These are phyloP conservation scores for Ophidiomyces ophidiicola DNA, from an alignment of 2,329 filamentous ascomycete genomes.

Conservation along the genomic window DNA sequence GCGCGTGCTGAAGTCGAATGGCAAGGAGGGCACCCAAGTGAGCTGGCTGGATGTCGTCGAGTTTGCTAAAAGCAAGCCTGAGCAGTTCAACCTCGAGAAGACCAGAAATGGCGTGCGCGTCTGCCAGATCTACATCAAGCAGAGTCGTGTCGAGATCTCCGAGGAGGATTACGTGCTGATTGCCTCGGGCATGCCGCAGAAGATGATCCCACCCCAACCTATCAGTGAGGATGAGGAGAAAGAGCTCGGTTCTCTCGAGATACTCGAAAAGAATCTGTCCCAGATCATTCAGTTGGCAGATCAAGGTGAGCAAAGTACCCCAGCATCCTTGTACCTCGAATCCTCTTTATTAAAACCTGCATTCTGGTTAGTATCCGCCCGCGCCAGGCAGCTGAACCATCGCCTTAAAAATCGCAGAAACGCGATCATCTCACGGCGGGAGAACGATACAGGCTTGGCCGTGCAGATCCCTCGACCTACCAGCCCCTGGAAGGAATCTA, in stretches of 20 bases:
- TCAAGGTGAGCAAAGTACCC: conserved; percentile 42
- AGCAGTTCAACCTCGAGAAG: conserved; percentile 62
- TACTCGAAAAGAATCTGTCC: conserved; percentile 64
- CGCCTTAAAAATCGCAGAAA: conserved; percentile 61
- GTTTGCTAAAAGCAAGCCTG: conserved; percentile 67
- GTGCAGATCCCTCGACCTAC: conserved; percentile 24
- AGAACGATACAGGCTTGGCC: conserved; percentile 30
- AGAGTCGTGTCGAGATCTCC: conserved; percentile 68
- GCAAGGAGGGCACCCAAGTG: conserved; percentile 49
- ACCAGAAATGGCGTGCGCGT: conserved; percentile 56
- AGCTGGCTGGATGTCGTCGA: conserved; percentile 79
- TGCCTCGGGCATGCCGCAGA: conserved; percentile 67
- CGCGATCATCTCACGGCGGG: conserved; percentile 56
- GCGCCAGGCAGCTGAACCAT: conserved; percentile 69
- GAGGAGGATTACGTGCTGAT: conserved; percentile 83
- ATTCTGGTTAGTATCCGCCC: conserved; percentile 44
- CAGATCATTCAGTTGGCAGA: conserved; percentile 71
- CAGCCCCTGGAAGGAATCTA: conserved; percentile 30
- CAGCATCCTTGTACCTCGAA: conserved; percentile 1
- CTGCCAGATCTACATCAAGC: conserved; percentile 73
- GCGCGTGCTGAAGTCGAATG: conserved; percentile 50
- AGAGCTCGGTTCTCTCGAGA: conserved; percentile 71
- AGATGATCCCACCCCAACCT: conserved; percentile 67
- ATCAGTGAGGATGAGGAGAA: conserved; percentile 78
- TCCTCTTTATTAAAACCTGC: conserved; percentile 3